Percentiles rank a stretch among this genome's conserved stretches.
phyloP scores from a whole-genome alignment of 306 rosid genomes.

The Chamaecrista fasciculata region DNA sequence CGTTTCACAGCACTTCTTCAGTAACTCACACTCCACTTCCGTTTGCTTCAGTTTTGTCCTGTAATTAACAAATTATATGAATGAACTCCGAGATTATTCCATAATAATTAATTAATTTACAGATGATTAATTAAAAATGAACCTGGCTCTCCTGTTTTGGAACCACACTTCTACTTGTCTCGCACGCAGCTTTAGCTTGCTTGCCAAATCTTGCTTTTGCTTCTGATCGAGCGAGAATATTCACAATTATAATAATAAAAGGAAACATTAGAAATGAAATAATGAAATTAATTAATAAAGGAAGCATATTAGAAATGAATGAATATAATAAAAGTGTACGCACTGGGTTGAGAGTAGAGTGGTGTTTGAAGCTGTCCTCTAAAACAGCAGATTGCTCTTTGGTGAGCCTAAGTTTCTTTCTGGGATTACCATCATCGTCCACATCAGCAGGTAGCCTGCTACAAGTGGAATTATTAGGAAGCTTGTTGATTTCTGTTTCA shows the following conservation, averaged over 20 bases:
- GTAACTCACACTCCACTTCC: constrained; percentile 62
- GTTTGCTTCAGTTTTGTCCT: constrained; percentile 94
- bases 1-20: constrained; percentile 65
- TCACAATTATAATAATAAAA: neutral
- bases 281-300: no score
- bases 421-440: constrained; percentile 50
- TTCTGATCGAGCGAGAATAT: constrained; percentile 41
- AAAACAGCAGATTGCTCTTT: constrained; percentile 70
- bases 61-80: no score
- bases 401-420: constrained; percentile 86
- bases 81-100: no score
- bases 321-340: constrained; percentile 33
- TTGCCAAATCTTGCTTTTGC: constrained; percentile 81
- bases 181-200: constrained; percentile 57
- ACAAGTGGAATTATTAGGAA: constrained; percentile 15
- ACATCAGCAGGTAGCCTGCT: constrained; percentile 37
- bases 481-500: constrained; percentile 28
- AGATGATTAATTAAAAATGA: neutral
- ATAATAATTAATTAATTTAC: no score
- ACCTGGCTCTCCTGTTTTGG: constrained; percentile 97
- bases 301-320: no score
- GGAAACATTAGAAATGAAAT: no score
- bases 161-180: constrained; percentile 99
- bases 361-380: constrained; percentile 57
- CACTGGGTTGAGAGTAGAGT: constrained; percentile 76